Evolutionary conservation across 1,139 yeast species (phyloP).

Genomic region (Pichia sp.): DNA sequence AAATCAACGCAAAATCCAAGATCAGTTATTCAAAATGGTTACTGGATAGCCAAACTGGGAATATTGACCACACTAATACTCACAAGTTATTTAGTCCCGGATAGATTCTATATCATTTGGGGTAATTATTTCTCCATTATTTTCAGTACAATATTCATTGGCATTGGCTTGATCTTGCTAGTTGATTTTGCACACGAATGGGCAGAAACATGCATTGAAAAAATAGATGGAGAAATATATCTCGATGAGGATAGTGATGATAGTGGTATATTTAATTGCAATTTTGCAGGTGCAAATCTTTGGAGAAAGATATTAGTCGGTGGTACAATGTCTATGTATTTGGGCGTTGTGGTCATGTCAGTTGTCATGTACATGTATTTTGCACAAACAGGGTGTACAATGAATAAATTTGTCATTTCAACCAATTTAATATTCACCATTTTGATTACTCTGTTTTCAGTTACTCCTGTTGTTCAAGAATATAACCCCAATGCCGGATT

Average conservation of each 20-base stretch:
- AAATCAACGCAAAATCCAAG: slow-evolving; percentile 74
- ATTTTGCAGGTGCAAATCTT: slow-evolving; percentile 29
- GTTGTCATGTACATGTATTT: slow-evolving; percentile 76
- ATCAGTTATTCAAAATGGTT: slow-evolving; percentile 80
- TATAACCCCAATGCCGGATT: slow-evolving; percentile 92
- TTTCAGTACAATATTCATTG: slow-evolving; percentile 76
- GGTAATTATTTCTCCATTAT: slow-evolving; percentile 85
- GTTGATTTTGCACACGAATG: slow-evolving; percentile 98
- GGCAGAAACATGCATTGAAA: slow-evolving; percentile 94
- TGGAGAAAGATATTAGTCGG: slow-evolving; percentile 82
- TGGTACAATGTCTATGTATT: slow-evolving; percentile 81
- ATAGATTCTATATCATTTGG: slow-evolving; percentile 77
- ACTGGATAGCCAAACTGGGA: slow-evolving; percentile 74
- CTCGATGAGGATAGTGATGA: slow-evolving; percentile 22
- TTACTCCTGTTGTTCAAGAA: slow-evolving; percentile 82
- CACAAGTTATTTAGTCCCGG: slow-evolving; percentile 74
- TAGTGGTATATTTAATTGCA: slow-evolving; percentile 24
- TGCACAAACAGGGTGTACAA: slow-evolving; percentile 75
- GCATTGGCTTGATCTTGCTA: slow-evolving; percentile 80
- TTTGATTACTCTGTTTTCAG: slow-evolving; percentile 60
- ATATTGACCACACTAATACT: slow-evolving; percentile 52
- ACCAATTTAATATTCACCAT: slow-evolving; percentile 61
- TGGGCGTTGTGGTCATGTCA: slow-evolving; percentile 63
- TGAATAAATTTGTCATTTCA: slow-evolving; percentile 85
- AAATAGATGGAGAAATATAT: slow-evolving; percentile 71